Evolutionary conservation across 495 filamentous ascomycete species (phyloP), one percentile per base, ranked within the genome.

Genomic region (Amorphotheca resinae): DNA sequence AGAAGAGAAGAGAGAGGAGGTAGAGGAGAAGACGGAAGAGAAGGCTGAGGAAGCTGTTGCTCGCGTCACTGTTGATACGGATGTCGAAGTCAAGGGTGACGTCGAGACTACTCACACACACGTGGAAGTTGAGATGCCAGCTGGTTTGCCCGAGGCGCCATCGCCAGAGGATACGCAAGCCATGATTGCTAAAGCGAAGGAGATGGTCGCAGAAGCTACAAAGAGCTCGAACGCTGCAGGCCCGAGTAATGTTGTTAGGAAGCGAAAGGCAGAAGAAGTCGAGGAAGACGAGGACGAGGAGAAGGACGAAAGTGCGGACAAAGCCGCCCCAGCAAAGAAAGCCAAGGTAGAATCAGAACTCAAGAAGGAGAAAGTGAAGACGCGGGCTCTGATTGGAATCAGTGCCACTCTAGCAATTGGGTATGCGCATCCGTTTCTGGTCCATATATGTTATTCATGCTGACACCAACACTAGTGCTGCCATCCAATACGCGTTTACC

Each of bases 211-310:
- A 39, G 82, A 83, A 41, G 87, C 84, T 32, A 69, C 68, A 35
- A 75, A 78, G 48, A 59, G 74, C 34, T 69, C 77, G 22, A 60
- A 60, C 0, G 65, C 64, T 8, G 45, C 56, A 16, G 55, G 56
- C 4, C 54, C 64, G n/a, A 57, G 56, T 7, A 58, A 62, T 21
- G 54, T 65, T 28, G 68, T 60, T 28, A 78, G 71, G 56, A 96
- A 96, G 72, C 76, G 91, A 51, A 95, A 94, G 66, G 75, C 74
- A 0, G 82, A 82, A 9, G 87, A 93, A 22, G 64, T 87, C 12
- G 65, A 66, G 17, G 53, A 43, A 11, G 59, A 46, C 25, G 59
- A 60, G 4, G 56, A 62, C 14, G 65, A 64, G 23, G 57, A 6
- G 7, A 22, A 61, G 23, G 52, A 51, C 22, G 50, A 56, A 9